A percentile compares a stretch with the other conserved stretches of the same genome.
phyloP scores from a whole-genome alignment of 441 rosid genomes.

The Omphalea diandra region DNA sequence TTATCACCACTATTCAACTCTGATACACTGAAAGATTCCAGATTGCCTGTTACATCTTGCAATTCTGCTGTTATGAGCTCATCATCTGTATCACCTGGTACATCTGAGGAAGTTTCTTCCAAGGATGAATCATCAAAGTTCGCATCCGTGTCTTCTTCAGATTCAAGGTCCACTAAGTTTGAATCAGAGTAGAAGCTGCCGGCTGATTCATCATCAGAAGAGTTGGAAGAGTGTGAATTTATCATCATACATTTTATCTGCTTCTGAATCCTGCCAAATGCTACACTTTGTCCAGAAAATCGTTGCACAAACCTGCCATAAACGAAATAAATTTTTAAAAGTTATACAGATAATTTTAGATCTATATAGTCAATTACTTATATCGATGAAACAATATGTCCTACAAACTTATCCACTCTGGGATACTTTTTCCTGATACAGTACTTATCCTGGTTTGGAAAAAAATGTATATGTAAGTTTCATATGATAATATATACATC shows the following conservation, averaged over 20 bases:
- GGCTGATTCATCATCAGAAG: slow-evolving; percentile 29
- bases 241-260: slow-evolving; percentile 59
- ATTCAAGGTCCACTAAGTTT: slow-evolving; percentile 20
- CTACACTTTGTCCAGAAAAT: slow-evolving; percentile 47
- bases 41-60: slow-evolving; percentile 28
- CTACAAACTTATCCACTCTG: neutral
- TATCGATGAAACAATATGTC: too few species aligned
- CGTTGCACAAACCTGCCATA: slow-evolving; percentile 60
- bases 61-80: slow-evolving; percentile 25
- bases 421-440: neutral
- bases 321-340: slow-evolving; percentile 14
- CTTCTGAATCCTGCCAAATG: slow-evolving; percentile 74
- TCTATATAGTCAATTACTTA: neutral
- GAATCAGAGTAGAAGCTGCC: slow-evolving; percentile 23
- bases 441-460: neutral
- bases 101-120: slow-evolving; percentile 31
- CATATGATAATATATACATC: neutral
- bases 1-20: slow-evolving; percentile 19
- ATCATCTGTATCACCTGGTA: slow-evolving; percentile 31
- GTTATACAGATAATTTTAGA: neutral
- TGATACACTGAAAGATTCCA: slow-evolving; percentile 26
- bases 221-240: slow-evolving; percentile 30
- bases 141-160: slow-evolving; percentile 25
- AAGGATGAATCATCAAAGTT: slow-evolving; percentile 25
- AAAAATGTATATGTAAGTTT: neutral